Conservation (phyloP, 1,139 yeast genomes). For the Suhomyces taliae region DNA sequence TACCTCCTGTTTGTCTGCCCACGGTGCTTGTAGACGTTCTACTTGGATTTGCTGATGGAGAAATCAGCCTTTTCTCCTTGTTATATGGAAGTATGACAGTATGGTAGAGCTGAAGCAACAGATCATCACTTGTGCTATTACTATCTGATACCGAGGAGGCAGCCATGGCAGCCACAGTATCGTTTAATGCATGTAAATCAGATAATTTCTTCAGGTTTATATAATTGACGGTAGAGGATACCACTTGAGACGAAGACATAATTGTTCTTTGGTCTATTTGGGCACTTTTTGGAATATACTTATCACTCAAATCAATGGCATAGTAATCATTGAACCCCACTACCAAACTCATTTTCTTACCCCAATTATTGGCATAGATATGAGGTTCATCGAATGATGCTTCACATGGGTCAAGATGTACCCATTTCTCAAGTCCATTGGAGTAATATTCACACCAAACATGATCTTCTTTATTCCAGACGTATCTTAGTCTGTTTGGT, state of each 20-base stretch:
- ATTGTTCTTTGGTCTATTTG: constrained; percentile 40
- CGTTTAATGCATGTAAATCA: neutral
- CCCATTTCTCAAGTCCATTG: constrained; percentile 61
- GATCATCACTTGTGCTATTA: neutral
- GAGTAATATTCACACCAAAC: constrained; percentile 95
- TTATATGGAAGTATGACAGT: constrained; percentile 6
- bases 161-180: neutral
- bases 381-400: constrained; percentile 79
- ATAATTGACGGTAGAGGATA: constrained; percentile 1
- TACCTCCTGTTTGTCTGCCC: constrained; percentile 77
- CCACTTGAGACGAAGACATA: constrained; percentile 7
- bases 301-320: constrained; percentile 63
- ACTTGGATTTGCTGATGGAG: neutral
- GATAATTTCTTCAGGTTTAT: constrained; percentile 5
- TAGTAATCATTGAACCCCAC: constrained; percentile 67
- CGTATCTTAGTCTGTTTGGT: constrained; percentile 46
- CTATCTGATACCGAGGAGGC: neutral
- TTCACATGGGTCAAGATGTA: constrained; percentile 89
- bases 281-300: constrained; percentile 61
- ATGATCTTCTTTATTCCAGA: constrained; percentile 92
- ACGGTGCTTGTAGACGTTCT: constrained; percentile 9
- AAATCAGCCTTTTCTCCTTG: neutral
- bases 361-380: constrained; percentile 84
- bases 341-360: constrained; percentile 86
- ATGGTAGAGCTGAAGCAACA: constrained; percentile 7